Evolutionary conservation across 2,329 filamentous ascomycete genomes (phyloP).

Genomic region (Penicillium janthinellum): DNA sequence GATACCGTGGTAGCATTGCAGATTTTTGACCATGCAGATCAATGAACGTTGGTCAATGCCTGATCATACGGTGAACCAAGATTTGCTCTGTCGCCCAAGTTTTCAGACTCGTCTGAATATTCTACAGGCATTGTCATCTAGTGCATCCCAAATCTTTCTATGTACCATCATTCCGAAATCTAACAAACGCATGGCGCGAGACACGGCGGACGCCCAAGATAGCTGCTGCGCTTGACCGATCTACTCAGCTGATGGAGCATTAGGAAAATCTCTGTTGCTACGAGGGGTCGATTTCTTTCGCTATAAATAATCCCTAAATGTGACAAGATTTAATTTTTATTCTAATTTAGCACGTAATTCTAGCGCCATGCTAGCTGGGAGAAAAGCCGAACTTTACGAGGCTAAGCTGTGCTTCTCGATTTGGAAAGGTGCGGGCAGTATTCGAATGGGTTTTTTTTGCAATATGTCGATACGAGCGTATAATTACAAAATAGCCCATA

Average conservation of each 20-base stretch:
- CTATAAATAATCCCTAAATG: not conserved
- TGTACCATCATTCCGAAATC: not conserved
- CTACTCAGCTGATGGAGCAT: constrained; percentile 7
- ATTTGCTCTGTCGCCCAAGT: not conserved
- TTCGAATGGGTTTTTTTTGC: not conserved
- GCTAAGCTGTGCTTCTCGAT: not conserved
- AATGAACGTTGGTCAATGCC: not conserved
- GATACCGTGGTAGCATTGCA: constrained; percentile 13
- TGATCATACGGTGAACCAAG: not conserved
- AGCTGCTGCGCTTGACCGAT: constrained; percentile 6
- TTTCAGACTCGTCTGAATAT: not conserved
- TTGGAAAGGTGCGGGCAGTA: not conserved
- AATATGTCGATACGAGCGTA: not conserved
- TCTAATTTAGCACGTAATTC: not conserved
- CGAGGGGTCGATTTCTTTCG: not conserved
- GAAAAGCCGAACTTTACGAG: not conserved
- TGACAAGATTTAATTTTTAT: not conserved
- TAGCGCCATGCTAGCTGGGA: constrained; percentile 6
- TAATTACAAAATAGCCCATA: not conserved
- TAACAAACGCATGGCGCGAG: constrained; percentile 3
- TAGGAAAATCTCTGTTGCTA: constrained; percentile 7
- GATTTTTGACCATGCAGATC: constrained; percentile 1
- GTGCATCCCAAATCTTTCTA: not conserved
- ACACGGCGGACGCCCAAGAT: constrained; percentile 3
- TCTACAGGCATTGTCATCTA: not conserved